These are phyloP conservation scores for Dipodascus albidus DNA, from an alignment of 805 yeast genomes.

Conservation along the genomic window DNA sequence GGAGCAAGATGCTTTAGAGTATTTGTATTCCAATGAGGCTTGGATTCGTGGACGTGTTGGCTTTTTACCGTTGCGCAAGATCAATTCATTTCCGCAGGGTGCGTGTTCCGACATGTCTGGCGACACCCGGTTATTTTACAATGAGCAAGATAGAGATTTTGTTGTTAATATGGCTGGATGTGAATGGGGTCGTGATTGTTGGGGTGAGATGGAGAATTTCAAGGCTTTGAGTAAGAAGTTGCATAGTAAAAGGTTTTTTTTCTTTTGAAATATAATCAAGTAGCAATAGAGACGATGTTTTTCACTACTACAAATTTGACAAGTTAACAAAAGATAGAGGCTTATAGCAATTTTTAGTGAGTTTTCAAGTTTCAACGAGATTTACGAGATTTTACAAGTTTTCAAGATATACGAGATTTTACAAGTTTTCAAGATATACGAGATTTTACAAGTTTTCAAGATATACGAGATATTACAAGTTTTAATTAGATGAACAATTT, in stretches of 20 bases:
- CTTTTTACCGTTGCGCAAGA: constrained; percentile 71
- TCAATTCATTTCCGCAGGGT: constrained; percentile 93
- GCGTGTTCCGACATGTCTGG: constrained; percentile 83
- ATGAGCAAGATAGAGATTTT: constrained; percentile 65
- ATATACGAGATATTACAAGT: too few species aligned
- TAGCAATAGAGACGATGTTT: too few species aligned
- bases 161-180: constrained; percentile 98
- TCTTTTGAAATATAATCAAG: constrained; percentile 19
- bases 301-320: too few species aligned
- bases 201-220: constrained; percentile 91
- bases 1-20: constrained; percentile 92
- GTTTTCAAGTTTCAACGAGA: too few species aligned
- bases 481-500: too few species aligned
- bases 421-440: too few species aligned
- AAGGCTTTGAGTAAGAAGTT: constrained; percentile 52
- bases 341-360: too few species aligned
- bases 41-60: constrained; percentile 87
- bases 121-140: constrained; percentile 75
- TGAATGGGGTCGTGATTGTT: constrained; percentile 94
- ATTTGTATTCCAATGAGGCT: constrained; percentile 63
- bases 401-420: too few species aligned
- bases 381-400: too few species aligned
- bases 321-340: too few species aligned
- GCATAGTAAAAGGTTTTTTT: constrained; percentile 26
- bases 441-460: too few species aligned